Conservation (phyloP, 768 basidiomycete genomes). For the Strobilomyces dryophilus region DNA sequence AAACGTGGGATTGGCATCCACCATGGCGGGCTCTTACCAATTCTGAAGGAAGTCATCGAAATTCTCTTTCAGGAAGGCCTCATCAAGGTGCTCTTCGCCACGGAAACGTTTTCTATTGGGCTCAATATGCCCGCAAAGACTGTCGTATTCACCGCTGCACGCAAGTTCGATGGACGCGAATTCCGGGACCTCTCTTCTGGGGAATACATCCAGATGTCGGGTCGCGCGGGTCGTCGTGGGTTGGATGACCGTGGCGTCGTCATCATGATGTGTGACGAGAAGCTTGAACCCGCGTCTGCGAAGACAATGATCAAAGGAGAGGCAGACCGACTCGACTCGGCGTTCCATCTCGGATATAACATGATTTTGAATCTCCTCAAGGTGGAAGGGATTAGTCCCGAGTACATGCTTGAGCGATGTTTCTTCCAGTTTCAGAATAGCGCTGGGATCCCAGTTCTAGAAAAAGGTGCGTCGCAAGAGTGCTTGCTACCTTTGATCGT, state of each 20-base stretch:
- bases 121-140: constrained; percentile 99
- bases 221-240: constrained; percentile 94
- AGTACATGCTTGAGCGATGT: constrained; percentile 95
- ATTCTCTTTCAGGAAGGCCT: constrained; percentile 98
- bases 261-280: constrained; percentile 99
- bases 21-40: constrained; percentile 95
- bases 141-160: constrained; percentile 92
- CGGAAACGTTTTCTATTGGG: constrained; percentile 97
- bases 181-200: constrained; percentile 91
- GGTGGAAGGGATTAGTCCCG: constrained; percentile 96
- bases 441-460: constrained; percentile 79
- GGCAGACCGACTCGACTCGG: constrained; percentile 94
- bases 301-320: constrained; percentile 98
- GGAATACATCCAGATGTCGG: constrained; percentile 99
- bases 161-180: constrained; percentile 95
- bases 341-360: constrained; percentile 98
- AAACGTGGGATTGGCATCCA: constrained; percentile 97
- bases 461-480: constrained; percentile 58
- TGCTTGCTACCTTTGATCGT: background rate
- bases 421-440: constrained; percentile 99
- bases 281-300: constrained; percentile 86
- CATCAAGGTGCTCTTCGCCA: constrained; percentile 97
- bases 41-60: constrained; percentile 98
- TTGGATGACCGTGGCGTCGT: constrained; percentile 98
- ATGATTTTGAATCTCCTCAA: constrained; percentile 99